Evolutionary conservation across 2,329 filamentous ascomycete species (phyloP).

Genomic region (Lizonia empirigonia): DNA sequence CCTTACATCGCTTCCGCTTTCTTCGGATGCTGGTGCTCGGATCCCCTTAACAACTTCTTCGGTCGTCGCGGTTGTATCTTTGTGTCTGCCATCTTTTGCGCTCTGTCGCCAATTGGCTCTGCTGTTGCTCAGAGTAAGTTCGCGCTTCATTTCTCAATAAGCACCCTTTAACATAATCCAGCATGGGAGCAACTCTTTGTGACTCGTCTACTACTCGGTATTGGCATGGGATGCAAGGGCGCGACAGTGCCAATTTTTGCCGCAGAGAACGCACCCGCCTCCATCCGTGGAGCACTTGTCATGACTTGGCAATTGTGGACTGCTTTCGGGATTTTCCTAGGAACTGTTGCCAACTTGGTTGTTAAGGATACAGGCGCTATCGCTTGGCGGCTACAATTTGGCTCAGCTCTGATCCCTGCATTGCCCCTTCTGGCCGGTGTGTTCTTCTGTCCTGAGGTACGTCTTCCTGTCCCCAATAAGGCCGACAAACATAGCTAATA

Average conservation of each 20-base stretch:
- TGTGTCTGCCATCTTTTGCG: conserved; percentile 27
- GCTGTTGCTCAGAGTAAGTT: conserved; percentile 25
- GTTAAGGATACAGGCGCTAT: conserved; percentile 44
- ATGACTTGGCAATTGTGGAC: conserved; percentile 56
- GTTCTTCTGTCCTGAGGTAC: conserved; percentile 52
- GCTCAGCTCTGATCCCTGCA: conserved; percentile 30
- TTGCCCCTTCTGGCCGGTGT: conserved; percentile 24
- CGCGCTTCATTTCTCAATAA: conserved; percentile 14
- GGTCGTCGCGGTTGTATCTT: conserved; percentile 33
- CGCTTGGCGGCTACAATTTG: conserved; percentile 31
- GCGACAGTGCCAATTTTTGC: conserved; percentile 54
- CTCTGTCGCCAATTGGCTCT: conserved; percentile 24
- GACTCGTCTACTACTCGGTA: conserved; percentile 47
- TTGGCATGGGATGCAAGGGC: conserved; percentile 55
- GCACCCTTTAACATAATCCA: not conserved
- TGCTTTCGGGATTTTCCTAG: conserved; percentile 55
- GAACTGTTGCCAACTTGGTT: conserved; percentile 48
- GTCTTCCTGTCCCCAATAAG: conserved; percentile 16
- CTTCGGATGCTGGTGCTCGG: conserved; percentile 27
- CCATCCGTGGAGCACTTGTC: conserved; percentile 56
- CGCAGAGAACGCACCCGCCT: conserved; percentile 55
- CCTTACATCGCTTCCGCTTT: conserved; percentile 24
- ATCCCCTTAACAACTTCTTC: conserved; percentile 30
- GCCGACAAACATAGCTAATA: conserved; percentile 28
- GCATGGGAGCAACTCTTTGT: conserved; percentile 50